phyloP scores from a whole-genome alignment of 768 basidiomycete genomes.

The Nidularia pulvinata region DNA sequence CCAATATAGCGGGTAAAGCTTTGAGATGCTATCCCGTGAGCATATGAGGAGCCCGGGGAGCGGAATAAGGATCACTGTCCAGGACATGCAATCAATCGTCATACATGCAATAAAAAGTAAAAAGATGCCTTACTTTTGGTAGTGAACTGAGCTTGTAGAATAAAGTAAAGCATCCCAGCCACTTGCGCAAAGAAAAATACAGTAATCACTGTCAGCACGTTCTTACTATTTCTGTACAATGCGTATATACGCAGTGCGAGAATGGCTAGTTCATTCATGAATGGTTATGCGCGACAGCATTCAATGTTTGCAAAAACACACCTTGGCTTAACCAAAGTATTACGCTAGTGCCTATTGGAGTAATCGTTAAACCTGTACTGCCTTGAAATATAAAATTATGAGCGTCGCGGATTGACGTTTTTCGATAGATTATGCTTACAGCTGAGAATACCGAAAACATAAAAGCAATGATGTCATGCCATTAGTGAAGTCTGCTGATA shows the following conservation, averaged over 20 bases:
- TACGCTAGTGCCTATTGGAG: not conserved
- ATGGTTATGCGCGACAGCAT: not conserved
- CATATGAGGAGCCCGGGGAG: constrained; percentile 8
- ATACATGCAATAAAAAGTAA: not conserved
- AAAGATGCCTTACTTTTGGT: constrained; percentile 9
- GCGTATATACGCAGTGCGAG: constrained; percentile 22
- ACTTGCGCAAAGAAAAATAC: constrained; percentile 15
- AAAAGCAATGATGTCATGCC: no score
- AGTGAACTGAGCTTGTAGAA: constrained; percentile 9
- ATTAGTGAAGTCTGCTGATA: no score
- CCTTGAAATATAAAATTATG: not conserved
- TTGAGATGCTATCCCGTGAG: constrained; percentile 7
- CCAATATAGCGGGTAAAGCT: constrained; percentile 7
- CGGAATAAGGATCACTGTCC: constrained; percentile 1
- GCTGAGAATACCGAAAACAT: no score
- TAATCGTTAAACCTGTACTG: not conserved
- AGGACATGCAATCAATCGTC: not conserved
- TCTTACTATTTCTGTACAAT: constrained; percentile 12
- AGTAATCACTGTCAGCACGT: constrained; percentile 10
- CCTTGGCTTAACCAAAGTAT: constrained; percentile 18
- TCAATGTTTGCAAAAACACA: constrained; percentile 1
- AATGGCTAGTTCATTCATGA: constrained; percentile 12
- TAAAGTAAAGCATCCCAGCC: constrained; percentile 9
- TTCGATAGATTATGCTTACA: no score
- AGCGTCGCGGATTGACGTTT: not conserved